phyloP scores from a whole-genome alignment of 768 basidiomycete genomes.

The Dioszegia hungarica region DNA sequence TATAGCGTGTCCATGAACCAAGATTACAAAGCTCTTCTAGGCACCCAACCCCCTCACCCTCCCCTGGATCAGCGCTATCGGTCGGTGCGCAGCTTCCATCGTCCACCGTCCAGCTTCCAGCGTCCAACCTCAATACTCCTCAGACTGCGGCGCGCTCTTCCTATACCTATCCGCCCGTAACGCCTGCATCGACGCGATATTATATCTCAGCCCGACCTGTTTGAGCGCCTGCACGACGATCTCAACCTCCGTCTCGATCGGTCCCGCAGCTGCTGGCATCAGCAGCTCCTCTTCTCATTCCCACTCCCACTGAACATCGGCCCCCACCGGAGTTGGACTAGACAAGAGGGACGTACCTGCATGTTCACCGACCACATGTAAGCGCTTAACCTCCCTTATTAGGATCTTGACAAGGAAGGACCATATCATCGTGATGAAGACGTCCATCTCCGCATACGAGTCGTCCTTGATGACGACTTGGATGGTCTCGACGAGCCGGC shows the following conservation, averaged over 20 bases:
- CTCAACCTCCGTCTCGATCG: slow-evolving; percentile 29
- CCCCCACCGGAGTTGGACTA: no score
- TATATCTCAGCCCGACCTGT: slow-evolving; percentile 22
- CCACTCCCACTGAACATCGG: no score
- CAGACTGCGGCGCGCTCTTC: slow-evolving; percentile 15
- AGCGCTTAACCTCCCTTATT: slow-evolving; percentile 38
- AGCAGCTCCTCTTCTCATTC: background rate
- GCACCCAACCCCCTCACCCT: no score
- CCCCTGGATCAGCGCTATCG: no score
- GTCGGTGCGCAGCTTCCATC: no score
- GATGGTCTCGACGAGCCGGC: slow-evolving; percentile 24
- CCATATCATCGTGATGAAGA: slow-evolving; percentile 42
- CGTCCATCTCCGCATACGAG: slow-evolving; percentile 26
- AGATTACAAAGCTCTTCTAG: no score
- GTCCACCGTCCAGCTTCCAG: no score
- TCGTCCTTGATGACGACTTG: slow-evolving; percentile 3
- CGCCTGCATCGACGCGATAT: slow-evolving; percentile 28
- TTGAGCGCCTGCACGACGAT: slow-evolving; percentile 19
- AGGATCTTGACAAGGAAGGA: slow-evolving; percentile 35
- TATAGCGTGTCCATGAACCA: no score
- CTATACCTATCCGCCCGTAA: slow-evolving; percentile 25
- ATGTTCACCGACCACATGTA: slow-evolving; percentile 23
- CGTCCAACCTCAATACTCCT: slow-evolving; percentile 21
- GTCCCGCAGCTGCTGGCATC: slow-evolving; percentile 14
- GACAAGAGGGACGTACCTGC: slow-evolving; percentile 15